Conservation (phyloP, 176 grass and related monocot genomes). For the Oryza nivara region DNA sequence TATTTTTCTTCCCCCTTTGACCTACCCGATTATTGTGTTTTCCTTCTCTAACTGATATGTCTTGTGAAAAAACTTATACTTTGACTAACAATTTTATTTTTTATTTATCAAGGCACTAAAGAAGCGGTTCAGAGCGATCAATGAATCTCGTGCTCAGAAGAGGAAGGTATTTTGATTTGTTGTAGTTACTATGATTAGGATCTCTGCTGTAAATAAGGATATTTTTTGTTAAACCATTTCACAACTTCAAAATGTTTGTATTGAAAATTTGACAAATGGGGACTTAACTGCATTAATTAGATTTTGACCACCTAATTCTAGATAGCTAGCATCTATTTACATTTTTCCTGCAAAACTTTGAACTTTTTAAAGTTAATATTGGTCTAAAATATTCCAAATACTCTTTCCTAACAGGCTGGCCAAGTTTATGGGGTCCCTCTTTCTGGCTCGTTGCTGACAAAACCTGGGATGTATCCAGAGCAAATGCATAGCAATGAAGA, state of each 20-base stretch:
- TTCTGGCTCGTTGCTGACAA: constrained; percentile 80
- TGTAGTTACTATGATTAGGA: background rate
- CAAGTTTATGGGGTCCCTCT: constrained; percentile 99
- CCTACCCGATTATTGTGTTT: background rate
- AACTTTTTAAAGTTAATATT: background rate
- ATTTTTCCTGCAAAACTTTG: background rate
- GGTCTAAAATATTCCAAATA: constrained; percentile 15
- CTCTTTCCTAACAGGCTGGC: constrained; percentile 69
- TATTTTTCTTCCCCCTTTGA: background rate
- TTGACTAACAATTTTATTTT: background rate
- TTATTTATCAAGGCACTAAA: constrained; percentile 63
- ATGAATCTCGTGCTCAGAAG: constrained; percentile 95
- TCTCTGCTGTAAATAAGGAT: background rate
- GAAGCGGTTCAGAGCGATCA: constrained; percentile 88
- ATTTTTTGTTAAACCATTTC: background rate
- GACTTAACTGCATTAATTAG: background rate
- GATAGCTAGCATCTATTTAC: background rate
- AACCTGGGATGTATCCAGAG: constrained; percentile 86
- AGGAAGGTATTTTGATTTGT: constrained; percentile 71
- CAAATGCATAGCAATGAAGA: constrained; percentile 90
- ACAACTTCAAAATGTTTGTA: background rate
- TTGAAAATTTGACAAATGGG: background rate
- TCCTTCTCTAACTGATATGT: background rate
- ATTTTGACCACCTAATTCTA: background rate
- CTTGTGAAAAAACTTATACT: background rate